Conservation (phyloP, 345 rosid species). For the Erysimum cheiranthoides region DNA sequence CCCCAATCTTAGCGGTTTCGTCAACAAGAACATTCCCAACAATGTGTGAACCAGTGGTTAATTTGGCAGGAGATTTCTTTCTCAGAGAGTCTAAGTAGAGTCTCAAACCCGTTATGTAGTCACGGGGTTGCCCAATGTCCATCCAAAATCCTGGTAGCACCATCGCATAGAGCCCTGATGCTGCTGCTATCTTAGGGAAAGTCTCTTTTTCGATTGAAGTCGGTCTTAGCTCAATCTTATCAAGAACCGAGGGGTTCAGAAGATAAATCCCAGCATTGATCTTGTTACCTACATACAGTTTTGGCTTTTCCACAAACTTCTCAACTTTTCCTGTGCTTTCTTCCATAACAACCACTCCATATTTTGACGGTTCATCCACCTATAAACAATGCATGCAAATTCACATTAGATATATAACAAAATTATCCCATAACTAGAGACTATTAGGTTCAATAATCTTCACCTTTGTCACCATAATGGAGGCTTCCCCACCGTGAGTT, state of each 20-base stretch:
- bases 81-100: constrained; percentile 92
- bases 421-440: background rate
- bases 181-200: constrained; percentile 94
- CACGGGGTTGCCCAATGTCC: constrained; percentile 99
- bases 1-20: constrained; percentile 90
- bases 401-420: constrained; percentile 1
- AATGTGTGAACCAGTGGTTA: constrained; percentile 68
- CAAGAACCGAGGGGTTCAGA: constrained; percentile 87
- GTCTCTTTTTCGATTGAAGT: constrained; percentile 97
- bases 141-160: constrained; percentile 99
- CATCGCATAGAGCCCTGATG: constrained; percentile 81
- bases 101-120: constrained; percentile 90
- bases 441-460: constrained; percentile 2
- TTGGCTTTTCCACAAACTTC: constrained; percentile 94
- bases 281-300: constrained; percentile 92
- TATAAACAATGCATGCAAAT: constrained; percentile 29
- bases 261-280: constrained; percentile 97
- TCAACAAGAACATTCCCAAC: constrained; percentile 90
- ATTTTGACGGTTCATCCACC: constrained; percentile 99
- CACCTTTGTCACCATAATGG: constrained; percentile 99
- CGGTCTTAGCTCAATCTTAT: constrained; percentile 87
- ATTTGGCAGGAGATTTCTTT: constrained; percentile 68
- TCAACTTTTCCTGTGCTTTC: constrained; percentile 83
- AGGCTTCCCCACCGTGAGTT: constrained; percentile 95
- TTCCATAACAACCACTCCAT: constrained; percentile 97